Conservation (phyloP, 2,329 filamentous ascomycete species). For the Fusarium pseudograminearum region DNA sequence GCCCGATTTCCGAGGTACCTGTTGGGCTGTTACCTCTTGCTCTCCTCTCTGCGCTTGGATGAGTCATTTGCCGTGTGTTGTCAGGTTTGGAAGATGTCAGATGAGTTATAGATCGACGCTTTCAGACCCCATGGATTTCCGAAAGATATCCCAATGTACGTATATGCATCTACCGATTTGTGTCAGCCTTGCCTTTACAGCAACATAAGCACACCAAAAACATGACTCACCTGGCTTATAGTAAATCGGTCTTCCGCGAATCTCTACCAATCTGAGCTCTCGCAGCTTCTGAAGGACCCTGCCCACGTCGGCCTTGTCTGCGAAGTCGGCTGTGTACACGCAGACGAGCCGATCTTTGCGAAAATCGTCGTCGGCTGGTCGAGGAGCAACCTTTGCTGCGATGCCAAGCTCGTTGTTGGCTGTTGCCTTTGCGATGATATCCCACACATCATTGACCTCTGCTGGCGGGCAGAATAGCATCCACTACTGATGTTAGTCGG, state of each 20-base stretch:
- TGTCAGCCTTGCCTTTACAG: constrained; percentile 28
- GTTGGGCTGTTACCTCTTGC: constrained; percentile 3
- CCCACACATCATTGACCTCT: constrained; percentile 74
- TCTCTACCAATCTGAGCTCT: constrained; percentile 69
- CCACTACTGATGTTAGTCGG: constrained; percentile 67
- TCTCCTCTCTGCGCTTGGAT: constrained; percentile 1
- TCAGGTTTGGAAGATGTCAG: constrained; percentile 52
- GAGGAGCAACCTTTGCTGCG: constrained; percentile 77
- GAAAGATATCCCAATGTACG: constrained; percentile 71
- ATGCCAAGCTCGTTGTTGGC: constrained; percentile 77
- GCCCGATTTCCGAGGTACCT: background rate
- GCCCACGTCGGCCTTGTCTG: constrained; percentile 74
- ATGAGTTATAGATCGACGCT: constrained; percentile 67
- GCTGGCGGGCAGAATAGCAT: constrained; percentile 73
- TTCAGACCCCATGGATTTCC: constrained; percentile 73
- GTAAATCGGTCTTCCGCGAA: constrained; percentile 68
- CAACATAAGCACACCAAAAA: background rate
- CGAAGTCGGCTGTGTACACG: constrained; percentile 82
- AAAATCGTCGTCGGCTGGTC: constrained; percentile 56
- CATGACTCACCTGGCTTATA: constrained; percentile 77
- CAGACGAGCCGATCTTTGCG: constrained; percentile 72
- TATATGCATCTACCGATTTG: constrained; percentile 69
- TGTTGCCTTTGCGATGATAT: constrained; percentile 73
- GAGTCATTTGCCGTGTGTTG: constrained; percentile 20
- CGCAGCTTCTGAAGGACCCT: constrained; percentile 74